Conservation (phyloP, 805 yeast genomes). For the Saturnispora halmiae region DNA sequence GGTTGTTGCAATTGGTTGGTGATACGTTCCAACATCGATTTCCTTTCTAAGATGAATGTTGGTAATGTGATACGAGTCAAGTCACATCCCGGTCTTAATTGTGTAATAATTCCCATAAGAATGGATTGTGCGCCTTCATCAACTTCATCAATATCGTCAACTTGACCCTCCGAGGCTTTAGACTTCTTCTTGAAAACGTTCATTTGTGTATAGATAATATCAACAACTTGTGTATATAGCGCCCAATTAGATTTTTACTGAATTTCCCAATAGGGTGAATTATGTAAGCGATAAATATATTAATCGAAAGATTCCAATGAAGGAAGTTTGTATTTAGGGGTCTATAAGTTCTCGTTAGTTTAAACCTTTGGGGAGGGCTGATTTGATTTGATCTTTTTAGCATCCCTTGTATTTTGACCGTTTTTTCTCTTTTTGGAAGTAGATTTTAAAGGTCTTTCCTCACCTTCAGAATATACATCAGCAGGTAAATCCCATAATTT, state of each 20-base stretch:
- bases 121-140: conserved; percentile 87
- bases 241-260: neutral
- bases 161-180: conserved; percentile 15
- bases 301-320: too few relatives aligned
- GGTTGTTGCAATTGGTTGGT: conserved; percentile 84
- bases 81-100: conserved; percentile 88
- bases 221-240: too few relatives aligned
- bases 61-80: conserved; percentile 87
- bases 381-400: conserved; percentile 13
- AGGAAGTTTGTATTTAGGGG: too few relatives aligned
- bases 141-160: conserved; percentile 83
- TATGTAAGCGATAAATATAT: too few relatives aligned
- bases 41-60: conserved; percentile 88
- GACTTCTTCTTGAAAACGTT: conserved; percentile 1
- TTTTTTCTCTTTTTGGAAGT: conserved; percentile 37
- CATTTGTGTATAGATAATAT: too few relatives aligned
- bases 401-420: conserved; percentile 26
- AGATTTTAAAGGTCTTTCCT: conserved; percentile 54
- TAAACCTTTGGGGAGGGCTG: conserved; percentile 1
- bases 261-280: neutral
- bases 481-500: conserved; percentile 75
- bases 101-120: conserved; percentile 78
- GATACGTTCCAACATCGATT: conserved; percentile 92
- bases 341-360: too few relatives aligned
- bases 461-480: conserved; percentile 77